These are phyloP conservation scores for Yamadazyma olivae DNA, from an alignment of 805 yeast genomes.

Conservation along the genomic window DNA sequence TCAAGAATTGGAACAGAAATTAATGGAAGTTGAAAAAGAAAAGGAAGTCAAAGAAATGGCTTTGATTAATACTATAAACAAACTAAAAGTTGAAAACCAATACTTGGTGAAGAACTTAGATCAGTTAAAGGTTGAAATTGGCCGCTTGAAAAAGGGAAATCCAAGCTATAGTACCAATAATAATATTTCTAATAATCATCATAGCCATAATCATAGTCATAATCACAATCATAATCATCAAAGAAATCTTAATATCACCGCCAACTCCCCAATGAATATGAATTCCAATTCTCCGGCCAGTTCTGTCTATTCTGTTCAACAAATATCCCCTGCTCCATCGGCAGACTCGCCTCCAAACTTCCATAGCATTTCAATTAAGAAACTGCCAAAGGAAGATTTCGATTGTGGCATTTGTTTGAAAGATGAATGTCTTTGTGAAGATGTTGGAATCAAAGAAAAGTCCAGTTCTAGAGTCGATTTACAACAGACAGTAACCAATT, in stretches of 20 bases:
- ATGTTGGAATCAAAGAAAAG: slow-evolving; percentile 38
- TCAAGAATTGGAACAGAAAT: slow-evolving; percentile 69
- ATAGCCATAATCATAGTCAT: slow-evolving; percentile 1
- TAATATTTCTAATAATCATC: neutral
- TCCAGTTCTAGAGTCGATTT: slow-evolving; percentile 6
- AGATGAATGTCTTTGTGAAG: slow-evolving; percentile 67
- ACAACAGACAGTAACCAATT: slow-evolving; percentile 36
- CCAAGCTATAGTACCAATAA: neutral
- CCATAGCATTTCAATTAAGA: slow-evolving; percentile 1
- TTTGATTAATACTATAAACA: slow-evolving; percentile 49
- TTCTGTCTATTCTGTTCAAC: slow-evolving; percentile 38
- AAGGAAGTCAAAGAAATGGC: slow-evolving; percentile 58
- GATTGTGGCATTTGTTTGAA: slow-evolving; percentile 67
- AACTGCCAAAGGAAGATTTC: slow-evolving; percentile 20
- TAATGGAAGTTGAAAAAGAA: slow-evolving; percentile 65
- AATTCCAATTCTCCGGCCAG: slow-evolving; percentile 25
- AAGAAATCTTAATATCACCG: slow-evolving; percentile 8
- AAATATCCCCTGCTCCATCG: slow-evolving; percentile 53
- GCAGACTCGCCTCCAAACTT: slow-evolving; percentile 43
- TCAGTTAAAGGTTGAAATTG: slow-evolving; percentile 35
- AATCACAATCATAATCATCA: slow-evolving; percentile 1
- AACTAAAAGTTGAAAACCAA: slow-evolving; percentile 44
- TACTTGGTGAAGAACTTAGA: slow-evolving; percentile 40
- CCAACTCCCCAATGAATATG: slow-evolving; percentile 4
- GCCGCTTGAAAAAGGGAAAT: slow-evolving; percentile 12